These are phyloP conservation scores for Pyricularia grisea DNA, from an alignment of 2,329 filamentous ascomycete species.

Conservation along the genomic window DNA sequence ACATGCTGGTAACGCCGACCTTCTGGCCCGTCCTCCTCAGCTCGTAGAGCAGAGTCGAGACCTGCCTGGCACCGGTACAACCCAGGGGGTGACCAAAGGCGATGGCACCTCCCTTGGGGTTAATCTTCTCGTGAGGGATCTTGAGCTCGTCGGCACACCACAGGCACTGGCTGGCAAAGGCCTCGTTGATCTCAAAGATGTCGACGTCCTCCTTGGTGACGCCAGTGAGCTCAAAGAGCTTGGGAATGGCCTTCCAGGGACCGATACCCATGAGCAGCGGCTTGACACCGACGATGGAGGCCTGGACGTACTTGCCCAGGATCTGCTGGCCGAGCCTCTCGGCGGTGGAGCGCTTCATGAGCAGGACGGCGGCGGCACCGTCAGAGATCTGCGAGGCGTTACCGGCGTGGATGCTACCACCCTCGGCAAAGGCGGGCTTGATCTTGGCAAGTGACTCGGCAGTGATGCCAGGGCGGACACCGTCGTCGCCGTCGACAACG, in stretches of 20 bases:
- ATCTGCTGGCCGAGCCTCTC: constrained; percentile 81
- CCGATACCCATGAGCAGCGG: constrained; percentile 94
- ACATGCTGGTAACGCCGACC: constrained; percentile 93
- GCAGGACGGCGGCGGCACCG: constrained; percentile 85
- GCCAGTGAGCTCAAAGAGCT: constrained; percentile 79
- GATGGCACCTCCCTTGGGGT: constrained; percentile 94
- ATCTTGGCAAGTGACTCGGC: constrained; percentile 86
- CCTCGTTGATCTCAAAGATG: constrained; percentile 98
- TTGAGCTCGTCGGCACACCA: constrained; percentile 88
- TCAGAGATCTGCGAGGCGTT: constrained; percentile 95
- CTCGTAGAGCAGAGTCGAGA: constrained; percentile 87
- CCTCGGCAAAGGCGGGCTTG: constrained; percentile 73
- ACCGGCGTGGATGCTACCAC: constrained; percentile 79
- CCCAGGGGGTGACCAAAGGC: constrained; percentile 93
- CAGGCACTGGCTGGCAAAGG: constrained; percentile 89
- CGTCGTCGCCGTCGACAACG: constrained; percentile 78
- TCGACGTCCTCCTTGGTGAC: constrained; percentile 86
- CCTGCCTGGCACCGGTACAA: constrained; percentile 88
- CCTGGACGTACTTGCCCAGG: constrained; percentile 84
- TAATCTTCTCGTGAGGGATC: constrained; percentile 77
- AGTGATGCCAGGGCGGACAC: constrained; percentile 77
- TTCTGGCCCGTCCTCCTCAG: constrained; percentile 74
- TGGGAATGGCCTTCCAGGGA: constrained; percentile 91
- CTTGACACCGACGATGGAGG: constrained; percentile 78
- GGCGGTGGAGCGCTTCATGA: constrained; percentile 91